Evolutionary conservation across 148 eudicot species (phyloP).

Genomic region (Oxyria digyna): DNA sequence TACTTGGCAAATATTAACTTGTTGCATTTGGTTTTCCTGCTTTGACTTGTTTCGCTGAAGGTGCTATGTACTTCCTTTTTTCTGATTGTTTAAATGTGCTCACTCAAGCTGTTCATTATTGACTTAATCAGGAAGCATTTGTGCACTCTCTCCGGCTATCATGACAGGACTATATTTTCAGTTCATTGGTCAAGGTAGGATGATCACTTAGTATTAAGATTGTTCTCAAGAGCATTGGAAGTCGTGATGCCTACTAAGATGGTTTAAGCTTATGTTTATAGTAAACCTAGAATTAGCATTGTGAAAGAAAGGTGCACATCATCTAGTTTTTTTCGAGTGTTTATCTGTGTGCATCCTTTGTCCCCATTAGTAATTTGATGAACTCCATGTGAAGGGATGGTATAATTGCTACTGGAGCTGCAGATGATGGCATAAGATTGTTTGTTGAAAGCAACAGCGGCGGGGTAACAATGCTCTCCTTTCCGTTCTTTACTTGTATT

Average conservation of each 20-base stretch:
- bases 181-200: constrained; percentile 91
- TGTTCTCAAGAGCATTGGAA: neutral
- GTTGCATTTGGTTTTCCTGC: neutral
- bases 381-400: constrained; percentile 54
- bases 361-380: neutral
- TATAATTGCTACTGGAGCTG: constrained; percentile 84
- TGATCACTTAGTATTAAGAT: neutral
- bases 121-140: constrained; percentile 55
- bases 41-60: neutral
- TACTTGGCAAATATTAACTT: neutral
- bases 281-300: neutral
- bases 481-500: neutral
- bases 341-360: neutral
- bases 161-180: constrained; percentile 80
- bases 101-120: neutral
- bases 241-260: neutral
- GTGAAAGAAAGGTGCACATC: neutral
- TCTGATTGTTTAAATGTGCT: neutral
- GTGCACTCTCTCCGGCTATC: constrained; percentile 86
- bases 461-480: constrained; percentile 26
- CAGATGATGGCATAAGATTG: constrained; percentile 86
- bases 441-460: constrained; percentile 62
- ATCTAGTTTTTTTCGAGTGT: constrained; percentile 1
- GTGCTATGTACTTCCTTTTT: neutral
- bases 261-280: neutral